Base-by-base conservation (phyloP, 1,284 basidiomycete genomes). In the Rhizopogon parksii region DNA sequence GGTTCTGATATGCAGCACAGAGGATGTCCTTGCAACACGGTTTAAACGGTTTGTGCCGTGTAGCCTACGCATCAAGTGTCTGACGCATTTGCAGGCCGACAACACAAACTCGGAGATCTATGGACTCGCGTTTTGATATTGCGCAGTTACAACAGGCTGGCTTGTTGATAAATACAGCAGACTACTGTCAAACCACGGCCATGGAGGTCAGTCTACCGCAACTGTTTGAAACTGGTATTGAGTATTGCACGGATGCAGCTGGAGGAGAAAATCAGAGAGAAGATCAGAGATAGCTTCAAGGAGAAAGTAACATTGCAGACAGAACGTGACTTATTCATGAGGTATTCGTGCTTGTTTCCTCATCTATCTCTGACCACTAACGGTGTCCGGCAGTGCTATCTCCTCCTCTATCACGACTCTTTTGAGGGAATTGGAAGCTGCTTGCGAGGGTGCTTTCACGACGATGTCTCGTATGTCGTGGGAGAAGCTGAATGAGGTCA, bases 181-280 rank as follows among this genome's bases (percentile, higher is more conserved):
- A 99, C 62, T 99, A 99, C 68, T 99, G 96, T 66, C 88, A 93
- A 59, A 86, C 82, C 3, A 99, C 95, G 1, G 89, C 93, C 1
- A 65, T 82, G 17, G 93, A 96, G 77, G 91, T 85, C 58, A 17
- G 69, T 56, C 32, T 17, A 48, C 12, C 6, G 14, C 17, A 45
- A 12, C 14, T 21, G 12, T 14, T 14, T 45, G 30, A n/a, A 34
- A 14, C 14, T n/a, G 14, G 14, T 45, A n/a, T 45, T 45, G 17
- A 45, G 12, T 8, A 9, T 9, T 34, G 12, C 40, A 6, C 19
- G 25, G 27, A 52, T 38, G 30, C 60, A 95, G 88, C 78, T 99
- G 19, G 95, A 98, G 65, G 90, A 95, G 58, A 91, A 91, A 61
- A 82, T 98, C 40, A 82, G 84, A 53, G 84, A 88, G 53, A 91